Evolutionary conservation across 1,284 basidiomycete species (phyloP), one percentile per base, ranked within the genome.

Genomic region (Afroboletus lepidellus): DNA sequence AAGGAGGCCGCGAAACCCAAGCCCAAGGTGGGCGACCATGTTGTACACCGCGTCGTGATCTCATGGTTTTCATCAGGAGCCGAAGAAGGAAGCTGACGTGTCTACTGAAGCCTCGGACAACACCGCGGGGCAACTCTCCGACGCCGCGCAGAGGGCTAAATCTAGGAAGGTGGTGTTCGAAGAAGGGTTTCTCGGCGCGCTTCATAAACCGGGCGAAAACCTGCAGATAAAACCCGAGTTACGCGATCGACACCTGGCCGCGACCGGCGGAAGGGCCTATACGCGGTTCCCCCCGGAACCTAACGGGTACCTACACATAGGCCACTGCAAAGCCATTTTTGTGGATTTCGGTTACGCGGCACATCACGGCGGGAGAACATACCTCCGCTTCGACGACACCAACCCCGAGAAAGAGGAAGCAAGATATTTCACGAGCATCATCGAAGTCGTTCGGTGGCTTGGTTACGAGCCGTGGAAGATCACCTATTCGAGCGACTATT

Each of bases 251-350:
- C 97, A 99, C 69, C 76, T 99, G 41, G 78, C 80, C 16, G 80
- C 80, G 16, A 98, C 97, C 0, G 83, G 83, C 24, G 93, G 94
- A 13, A 75, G 82, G 54, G 94, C 99, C 6, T 89, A 90, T 75
- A 99, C 97, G 8, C 93, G 97, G 34, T 99, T 99, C 76, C 97
- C 97, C 21, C 97, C 97, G 4, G 97, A 99, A 74, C 97, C 97
- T 2, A 99, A 99, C 69, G 96, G 96, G 6, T 98, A 84, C 74
- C 78, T 98, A 44, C 95, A 98, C 70, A 94, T 98, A 55, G 95
- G 94, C 5, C 97, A 99, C 67, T 97, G 95, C 49, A 99, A 99
- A 70, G 96, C 97, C 8, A 98, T 99, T 64, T 97, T 98, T 64
- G 86, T 99, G 61, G 92, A 97, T 74, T 99, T 99, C 72, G 97